A percentile compares a stretch with the other conserved stretches of the same genome.
These are phyloP conservation scores for Aristolochia contorta DNA, from an alignment of 164 flowering plant species.

Conservation along the genomic window DNA sequence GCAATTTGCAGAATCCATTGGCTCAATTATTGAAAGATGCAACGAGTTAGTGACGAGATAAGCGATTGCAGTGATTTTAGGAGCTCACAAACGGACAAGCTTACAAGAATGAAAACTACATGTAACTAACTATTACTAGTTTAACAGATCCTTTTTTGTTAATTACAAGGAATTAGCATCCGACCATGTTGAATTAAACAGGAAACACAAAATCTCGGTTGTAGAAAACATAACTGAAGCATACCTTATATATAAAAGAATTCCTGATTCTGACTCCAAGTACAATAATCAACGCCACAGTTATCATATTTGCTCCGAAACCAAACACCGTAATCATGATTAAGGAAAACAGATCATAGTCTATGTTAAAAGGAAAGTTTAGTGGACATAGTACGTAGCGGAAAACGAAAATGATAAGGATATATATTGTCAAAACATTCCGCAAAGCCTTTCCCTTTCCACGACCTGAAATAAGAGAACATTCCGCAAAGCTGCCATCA, in stretches of 20 bases:
- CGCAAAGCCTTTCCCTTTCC: conserved; percentile 45
- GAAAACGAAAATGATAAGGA: conserved; percentile 32
- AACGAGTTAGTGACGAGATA: too few species aligned
- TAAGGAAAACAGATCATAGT: conserved; percentile 22
- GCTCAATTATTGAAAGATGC: too few species aligned
- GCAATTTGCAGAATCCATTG: too few species aligned
- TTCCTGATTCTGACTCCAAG: conserved; percentile 29
- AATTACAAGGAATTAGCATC: too few species aligned
- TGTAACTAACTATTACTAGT: too few species aligned
- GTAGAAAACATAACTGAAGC: background rate
- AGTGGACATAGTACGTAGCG: background rate
- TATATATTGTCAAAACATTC: conserved; percentile 58
- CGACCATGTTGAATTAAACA: too few species aligned
- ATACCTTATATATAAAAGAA: conserved; percentile 7
- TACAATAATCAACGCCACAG: conserved; percentile 30
- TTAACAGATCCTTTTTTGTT: too few species aligned
- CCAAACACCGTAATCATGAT: conserved; percentile 44
- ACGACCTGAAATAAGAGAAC: conserved; percentile 32
- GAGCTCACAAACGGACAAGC: too few species aligned
- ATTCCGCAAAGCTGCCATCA: background rate
- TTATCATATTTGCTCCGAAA: conserved; percentile 47
- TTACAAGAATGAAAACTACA: too few species aligned
- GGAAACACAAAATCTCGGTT: too few species aligned
- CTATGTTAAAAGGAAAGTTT: background rate
- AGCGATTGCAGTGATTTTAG: too few species aligned